A percentile compares a stretch with the other conserved stretches of the same genome.
These are phyloP conservation scores for Saposhnikovia divaricata DNA, from an alignment of 129 eudicot species.

Conservation along the genomic window DNA sequence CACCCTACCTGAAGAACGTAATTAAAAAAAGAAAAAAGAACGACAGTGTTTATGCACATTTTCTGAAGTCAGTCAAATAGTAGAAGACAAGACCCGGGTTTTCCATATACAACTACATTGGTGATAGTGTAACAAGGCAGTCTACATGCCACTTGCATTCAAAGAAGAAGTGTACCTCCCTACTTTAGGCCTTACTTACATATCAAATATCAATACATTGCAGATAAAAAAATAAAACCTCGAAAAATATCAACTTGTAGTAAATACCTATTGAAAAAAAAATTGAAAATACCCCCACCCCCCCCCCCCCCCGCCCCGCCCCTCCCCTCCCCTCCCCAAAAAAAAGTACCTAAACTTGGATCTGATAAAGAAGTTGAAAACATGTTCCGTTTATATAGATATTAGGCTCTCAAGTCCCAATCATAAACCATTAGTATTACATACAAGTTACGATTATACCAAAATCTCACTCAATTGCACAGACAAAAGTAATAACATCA, in stretches of 20 bases:
- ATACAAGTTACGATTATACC: no score
- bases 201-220: neutral
- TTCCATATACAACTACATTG: neutral
- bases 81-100: neutral
- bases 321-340: no score
- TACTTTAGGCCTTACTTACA: neutral
- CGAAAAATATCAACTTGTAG: neutral
- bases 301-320: no score
- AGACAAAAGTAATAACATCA: no score
- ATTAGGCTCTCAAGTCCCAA: no score
- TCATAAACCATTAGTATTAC: no score
- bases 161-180: neutral
- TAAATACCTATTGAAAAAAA: neutral
- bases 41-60: neutral
- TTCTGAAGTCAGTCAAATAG: neutral
- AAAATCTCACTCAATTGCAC: no score
- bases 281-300: no score
- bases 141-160: no score
- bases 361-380: neutral
- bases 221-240: neutral
- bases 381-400: neutral
- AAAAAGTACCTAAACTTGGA: no score
- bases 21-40: no score
- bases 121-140: neutral
- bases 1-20: neutral